A percentile compares a stretch with the other conserved stretches of the same genome.
These are phyloP conservation scores for Scedosporium apiospermum DNA, from an alignment of 2,329 filamentous ascomycete species.

Conservation along the genomic window DNA sequence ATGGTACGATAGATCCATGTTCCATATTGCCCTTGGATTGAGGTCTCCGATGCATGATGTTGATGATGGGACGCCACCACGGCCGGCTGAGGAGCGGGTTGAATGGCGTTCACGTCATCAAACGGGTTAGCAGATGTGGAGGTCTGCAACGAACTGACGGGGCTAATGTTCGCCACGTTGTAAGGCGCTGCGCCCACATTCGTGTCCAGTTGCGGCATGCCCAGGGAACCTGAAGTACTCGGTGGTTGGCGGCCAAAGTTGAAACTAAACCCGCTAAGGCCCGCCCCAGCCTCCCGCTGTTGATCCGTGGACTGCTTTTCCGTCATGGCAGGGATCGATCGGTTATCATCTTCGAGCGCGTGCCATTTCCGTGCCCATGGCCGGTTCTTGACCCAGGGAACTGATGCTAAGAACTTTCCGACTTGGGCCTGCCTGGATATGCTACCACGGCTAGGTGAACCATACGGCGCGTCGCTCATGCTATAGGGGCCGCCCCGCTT, in stretches of 20 bases:
- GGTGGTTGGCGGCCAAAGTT: neutral
- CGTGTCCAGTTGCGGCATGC: neutral
- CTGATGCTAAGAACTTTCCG: conserved; percentile 11
- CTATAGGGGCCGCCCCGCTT: neutral
- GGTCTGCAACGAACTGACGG: neutral
- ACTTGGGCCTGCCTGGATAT: neutral
- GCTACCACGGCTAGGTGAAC: neutral
- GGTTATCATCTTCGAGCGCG: conserved; percentile 8
- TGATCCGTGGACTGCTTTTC: conserved; percentile 12
- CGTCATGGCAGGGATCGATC: conserved; percentile 13
- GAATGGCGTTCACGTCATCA: neutral
- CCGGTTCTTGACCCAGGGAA: conserved; percentile 13
- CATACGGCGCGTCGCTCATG: neutral
- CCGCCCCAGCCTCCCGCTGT: neutral
- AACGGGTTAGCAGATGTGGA: neutral
- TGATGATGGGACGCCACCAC: neutral
- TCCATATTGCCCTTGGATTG: neutral
- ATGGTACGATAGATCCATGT: neutral
- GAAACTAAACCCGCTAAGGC: neutral
- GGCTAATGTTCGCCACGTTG: neutral
- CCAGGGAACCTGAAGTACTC: neutral
- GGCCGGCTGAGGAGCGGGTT: neutral
- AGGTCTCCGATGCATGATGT: neutral
- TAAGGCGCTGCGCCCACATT: neutral
- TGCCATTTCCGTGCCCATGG: conserved; percentile 8